Conservation (phyloP, 305 asterid species). For the Fraxinus greggii region DNA sequence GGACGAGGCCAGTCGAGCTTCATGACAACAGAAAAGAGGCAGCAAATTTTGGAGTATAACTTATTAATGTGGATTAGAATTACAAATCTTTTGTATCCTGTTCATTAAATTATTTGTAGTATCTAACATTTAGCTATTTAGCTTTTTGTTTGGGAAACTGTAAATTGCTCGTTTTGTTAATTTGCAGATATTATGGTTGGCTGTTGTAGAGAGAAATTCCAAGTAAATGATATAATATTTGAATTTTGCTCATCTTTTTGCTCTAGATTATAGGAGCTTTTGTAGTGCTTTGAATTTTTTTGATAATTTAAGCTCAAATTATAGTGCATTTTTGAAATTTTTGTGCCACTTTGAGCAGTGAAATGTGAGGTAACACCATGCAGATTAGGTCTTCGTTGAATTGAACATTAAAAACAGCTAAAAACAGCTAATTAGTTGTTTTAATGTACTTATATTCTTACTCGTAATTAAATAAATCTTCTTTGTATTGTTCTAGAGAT, state of each 20-base stretch:
- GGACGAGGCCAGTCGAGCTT: slow-evolving; percentile 54
- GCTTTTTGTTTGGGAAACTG: slow-evolving; percentile 3
- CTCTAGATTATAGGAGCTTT: neutral
- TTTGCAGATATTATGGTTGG: neutral
- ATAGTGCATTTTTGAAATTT: no score
- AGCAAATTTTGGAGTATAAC: slow-evolving; percentile 24
- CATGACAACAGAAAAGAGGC: slow-evolving; percentile 12
- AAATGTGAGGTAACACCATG: no score
- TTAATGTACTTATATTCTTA: neutral
- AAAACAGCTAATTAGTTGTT: no score
- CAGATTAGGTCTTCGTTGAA: no score
- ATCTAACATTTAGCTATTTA: slow-evolving; percentile 9
- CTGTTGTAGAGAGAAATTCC: neutral
- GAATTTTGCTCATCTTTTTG: neutral
- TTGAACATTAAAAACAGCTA: neutral
- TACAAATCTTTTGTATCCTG: slow-evolving; percentile 15
- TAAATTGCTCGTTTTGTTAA: slow-evolving; percentile 1
- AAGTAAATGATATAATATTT: neutral
- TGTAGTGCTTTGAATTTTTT: no score
- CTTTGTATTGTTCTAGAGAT: neutral
- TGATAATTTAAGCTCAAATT: no score
- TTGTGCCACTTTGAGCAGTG: no score
- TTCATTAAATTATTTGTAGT: slow-evolving; percentile 15
- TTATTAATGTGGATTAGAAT: slow-evolving; percentile 9
- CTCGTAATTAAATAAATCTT: neutral